These are phyloP conservation scores for Abelmoschus esculentus DNA, from an alignment of 345 rosid genomes.

Conservation along the genomic window DNA sequence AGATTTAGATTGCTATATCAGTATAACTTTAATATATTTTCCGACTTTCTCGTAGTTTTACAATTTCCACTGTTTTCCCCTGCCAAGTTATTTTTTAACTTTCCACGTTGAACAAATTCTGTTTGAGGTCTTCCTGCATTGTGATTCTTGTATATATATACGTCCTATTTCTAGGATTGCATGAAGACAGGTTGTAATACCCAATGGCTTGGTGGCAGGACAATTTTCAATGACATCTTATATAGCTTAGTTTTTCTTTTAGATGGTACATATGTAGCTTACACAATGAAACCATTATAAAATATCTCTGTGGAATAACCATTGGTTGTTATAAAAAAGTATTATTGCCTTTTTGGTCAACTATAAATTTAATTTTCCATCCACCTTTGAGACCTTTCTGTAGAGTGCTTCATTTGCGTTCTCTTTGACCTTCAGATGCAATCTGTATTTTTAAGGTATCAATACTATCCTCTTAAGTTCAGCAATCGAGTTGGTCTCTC, in stretches of 20 bases:
- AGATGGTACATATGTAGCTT: neutral
- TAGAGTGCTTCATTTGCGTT: neutral
- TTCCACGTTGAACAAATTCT: neutral
- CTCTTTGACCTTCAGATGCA: neutral
- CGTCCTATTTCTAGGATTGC: neutral
- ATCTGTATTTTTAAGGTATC: neutral
- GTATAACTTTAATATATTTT: neutral
- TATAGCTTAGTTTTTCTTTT: neutral
- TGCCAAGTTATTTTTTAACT: neutral
- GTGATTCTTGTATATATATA: neutral
- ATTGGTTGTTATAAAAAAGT: neutral
- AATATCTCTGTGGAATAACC: neutral
- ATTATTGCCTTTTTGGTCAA: neutral
- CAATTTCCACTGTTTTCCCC: neutral
- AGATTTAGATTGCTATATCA: conserved; percentile 18
- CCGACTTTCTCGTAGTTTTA: neutral
- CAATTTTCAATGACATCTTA: neutral
- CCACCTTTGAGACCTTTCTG: neutral
- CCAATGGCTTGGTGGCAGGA: neutral
- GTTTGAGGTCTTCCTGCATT: conserved; percentile 6
- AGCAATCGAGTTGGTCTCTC: neutral
- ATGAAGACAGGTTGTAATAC: neutral
- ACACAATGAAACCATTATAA: neutral
- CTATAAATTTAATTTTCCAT: neutral
- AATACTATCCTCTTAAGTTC: neutral